Evolutionary conservation across 2,329 filamentous ascomycete genomes (phyloP), one percentile per base, ranked within the genome.

Genomic region (Colletotrichum cuscutae): DNA sequence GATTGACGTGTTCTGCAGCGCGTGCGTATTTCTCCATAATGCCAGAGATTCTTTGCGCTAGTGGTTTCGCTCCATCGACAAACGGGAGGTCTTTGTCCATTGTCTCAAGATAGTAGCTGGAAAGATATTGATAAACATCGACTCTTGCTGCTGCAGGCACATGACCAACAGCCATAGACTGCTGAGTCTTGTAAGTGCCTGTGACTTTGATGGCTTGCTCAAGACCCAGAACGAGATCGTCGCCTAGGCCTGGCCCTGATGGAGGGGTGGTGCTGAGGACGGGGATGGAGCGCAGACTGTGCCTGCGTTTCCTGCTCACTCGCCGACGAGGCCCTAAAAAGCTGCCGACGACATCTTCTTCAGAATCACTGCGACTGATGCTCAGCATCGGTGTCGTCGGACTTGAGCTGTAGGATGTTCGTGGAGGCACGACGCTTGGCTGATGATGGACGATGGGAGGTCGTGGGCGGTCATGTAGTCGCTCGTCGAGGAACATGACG

Each of bases 321-420:
- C 80, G 83, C 61, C 81, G 83, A 69, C 81, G 84, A 8, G 88
- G 82, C 0, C 87, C 87, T 2, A 92, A 80, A 77, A 92, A 92
- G 72, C 85, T 90, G 3, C 88, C 88, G 6, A 91, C 83, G 0
- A 89, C 88, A 64, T 92, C 90, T 75, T 92, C 90, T 76, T 92
- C 90, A 0, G 90, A 92, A 75, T 92, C 90, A 75, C 90, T 92
- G 58, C 87, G 86, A 76, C 89, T 91, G 65, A 88, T 84, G 76
- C 87, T 89, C 26, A 90, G 81, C 76, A 87, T 84, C 5, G 86
- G 86, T 0, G 84, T 83, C 19, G 82, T 85, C 1, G 87, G 85
- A 64, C 84, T 89, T 0, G 88, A 86, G 70, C 84, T 84, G 62
- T 86, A 88, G 0, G 85, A 83, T 1, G 84, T 80, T 15, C 84